Base-by-base conservation (phyloP, 148 eudicot genomes). In the Diospyros kaki region DNA sequence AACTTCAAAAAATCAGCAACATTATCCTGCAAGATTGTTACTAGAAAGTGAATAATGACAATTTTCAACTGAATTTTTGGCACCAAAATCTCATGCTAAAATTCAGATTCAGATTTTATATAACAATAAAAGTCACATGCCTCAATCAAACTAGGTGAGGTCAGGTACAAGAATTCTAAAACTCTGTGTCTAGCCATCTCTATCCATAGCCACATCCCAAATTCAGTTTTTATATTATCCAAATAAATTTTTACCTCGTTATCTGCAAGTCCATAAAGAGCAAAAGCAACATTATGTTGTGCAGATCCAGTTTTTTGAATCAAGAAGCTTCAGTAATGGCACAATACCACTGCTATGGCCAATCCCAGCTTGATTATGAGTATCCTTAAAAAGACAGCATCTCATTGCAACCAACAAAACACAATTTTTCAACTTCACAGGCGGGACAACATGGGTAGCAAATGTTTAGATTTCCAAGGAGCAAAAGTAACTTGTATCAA, bases 351-450 rank as follows among this genome's bases (percentile, higher is more conserved):
- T 92, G 69, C 92, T 79, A 65, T 94, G 97, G 61, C 82, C 93
- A 74, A 94, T 92, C 53, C 97, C 98, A 80, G 97, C 98, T 83
- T 94, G 98, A 82, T 92, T 94, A 77, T 94, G 96, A 28, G 88
- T 73, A 75, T 94, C 98, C 98, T 94, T 71, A 72, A 77, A 66
- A 65, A n/a, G 59, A 70, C 48, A 12, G 76, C 13, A 64, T 66
- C 11, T 48, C 66, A 72, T 74, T 13, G 61, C 67, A 17, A 54
- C 45, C 8, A 51, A n/a, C 55, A 56, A 69, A 60, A 28, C 67
- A 18, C 60, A 4, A 1, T 28, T 40, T 1, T 18, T 45, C 4
- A 41, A 53, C 58, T 28, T 68, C 2, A 8, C 2, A 11, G 9
- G 2, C 28, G 12, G 2, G 3, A 10, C 5, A 28, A 28, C 28